Base-by-base conservation (phyloP, 345 rosid species). In the Gossypium stocksii region DNA sequence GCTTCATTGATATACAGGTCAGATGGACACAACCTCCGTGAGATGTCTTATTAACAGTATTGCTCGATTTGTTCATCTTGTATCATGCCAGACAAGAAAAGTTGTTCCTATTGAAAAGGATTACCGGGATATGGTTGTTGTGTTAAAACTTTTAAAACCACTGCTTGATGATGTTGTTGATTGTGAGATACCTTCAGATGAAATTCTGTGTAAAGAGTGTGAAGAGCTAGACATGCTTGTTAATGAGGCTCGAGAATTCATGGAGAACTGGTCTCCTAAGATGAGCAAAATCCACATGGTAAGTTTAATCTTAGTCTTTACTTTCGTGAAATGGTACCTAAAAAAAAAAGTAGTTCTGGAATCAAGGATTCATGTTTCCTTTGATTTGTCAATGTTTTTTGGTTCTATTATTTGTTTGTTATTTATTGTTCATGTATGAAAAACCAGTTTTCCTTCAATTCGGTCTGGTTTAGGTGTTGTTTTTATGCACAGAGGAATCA, bases 251-350 rank as follows among this genome's bases (percentile, higher is more conserved):
- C 83, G 89, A 22, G 98, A 90, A 79, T 86, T 89, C 69, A 74
- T 90, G 83, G 98, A 94, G 82, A 89, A 80, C 59, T 90, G 97
- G 92, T 86, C 86, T 65, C 87, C 87, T 8, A 86, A 83, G 82
- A 80, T 82, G 88, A 92, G 98, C 92, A 92, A 90, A 83, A 82
- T 92, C 61, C 85, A 80, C 79, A 72, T 89, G 76, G 98, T 94
- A 81, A 87, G 90, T 83, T 65, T 51, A 57, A 13, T 38, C 77
- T 56, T 69, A 53, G 25, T 60, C 73, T 66, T 68, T 60, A 3
- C 22, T 3, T 34, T 1, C 0, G 44, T 14, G 14, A 66, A 79
- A 62, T 72, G 34, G n/a, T 48, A 41, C 29, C n/a, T 45, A 67
- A n/a, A 56, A 57, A 25, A 59, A 15, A 23, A 34, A 34, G 41